Conservation (phyloP, 345 rosid species). For the Rhizophora apiculata region DNA sequence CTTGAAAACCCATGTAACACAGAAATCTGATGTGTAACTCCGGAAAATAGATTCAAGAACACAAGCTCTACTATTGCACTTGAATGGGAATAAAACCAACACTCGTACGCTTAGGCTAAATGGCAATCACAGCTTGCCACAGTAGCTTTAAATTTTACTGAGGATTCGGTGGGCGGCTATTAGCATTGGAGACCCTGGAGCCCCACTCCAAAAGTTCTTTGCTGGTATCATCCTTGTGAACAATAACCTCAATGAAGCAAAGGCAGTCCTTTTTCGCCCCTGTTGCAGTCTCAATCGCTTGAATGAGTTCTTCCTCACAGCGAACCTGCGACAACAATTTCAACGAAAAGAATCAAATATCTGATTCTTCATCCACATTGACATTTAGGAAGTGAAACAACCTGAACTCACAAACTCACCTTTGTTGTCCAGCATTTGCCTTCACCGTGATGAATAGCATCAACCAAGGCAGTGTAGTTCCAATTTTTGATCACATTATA, state of each 20-base stretch:
- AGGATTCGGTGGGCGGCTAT: constrained; percentile 74
- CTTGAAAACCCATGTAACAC: too few species aligned
- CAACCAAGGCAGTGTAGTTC: constrained; percentile 73
- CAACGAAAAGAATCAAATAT: not conserved
- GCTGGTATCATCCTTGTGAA: constrained; percentile 82
- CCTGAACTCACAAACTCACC: constrained; percentile 34
- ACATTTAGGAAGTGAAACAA: not conserved
- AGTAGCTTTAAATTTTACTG: constrained; percentile 28
- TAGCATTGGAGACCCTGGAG: constrained; percentile 71
- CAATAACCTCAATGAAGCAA: constrained; percentile 75
- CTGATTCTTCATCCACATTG: not conserved
- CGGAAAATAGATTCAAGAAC: too few species aligned
- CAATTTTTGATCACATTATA: constrained; percentile 86
- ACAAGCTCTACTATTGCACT: too few species aligned
- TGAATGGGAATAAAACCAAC: not conserved
- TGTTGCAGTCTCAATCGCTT: constrained; percentile 52
- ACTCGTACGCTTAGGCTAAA: not conserved
- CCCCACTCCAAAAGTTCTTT: constrained; percentile 84
- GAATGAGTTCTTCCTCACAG: constrained; percentile 57
- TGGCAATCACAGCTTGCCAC: not conserved
- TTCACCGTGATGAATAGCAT: constrained; percentile 70
- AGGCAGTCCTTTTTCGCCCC: constrained; percentile 59
- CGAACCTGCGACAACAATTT: constrained; percentile 38
- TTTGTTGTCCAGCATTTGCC: constrained; percentile 84
- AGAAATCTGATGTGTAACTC: too few species aligned